These are phyloP conservation scores for Globisporangium cederbergense DNA, from an alignment of 352 stramenopile species.

Conservation along the genomic window DNA sequence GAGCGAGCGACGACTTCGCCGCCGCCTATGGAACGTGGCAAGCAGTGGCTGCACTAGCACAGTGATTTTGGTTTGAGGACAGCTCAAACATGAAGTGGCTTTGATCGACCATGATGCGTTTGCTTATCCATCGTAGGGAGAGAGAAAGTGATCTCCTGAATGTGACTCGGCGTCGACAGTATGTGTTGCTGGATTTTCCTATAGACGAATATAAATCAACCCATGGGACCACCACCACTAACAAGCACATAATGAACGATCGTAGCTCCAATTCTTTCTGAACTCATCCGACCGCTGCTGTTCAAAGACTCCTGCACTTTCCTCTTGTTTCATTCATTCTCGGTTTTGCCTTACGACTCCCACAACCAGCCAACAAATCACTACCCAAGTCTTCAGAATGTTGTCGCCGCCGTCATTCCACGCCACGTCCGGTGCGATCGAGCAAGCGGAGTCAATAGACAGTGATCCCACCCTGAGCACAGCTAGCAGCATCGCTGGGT, in stretches of 20 bases:
- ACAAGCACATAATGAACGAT: background rate
- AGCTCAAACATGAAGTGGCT: too few species aligned
- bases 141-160: too few species aligned
- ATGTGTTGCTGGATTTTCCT: background rate
- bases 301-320: too few species aligned
- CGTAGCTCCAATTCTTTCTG: background rate
- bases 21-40: too few species aligned
- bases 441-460: background rate
- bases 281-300: too few species aligned
- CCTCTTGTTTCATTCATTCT: background rate
- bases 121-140: too few species aligned
- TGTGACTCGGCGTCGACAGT: too few species aligned
- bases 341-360: background rate
- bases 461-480: background rate
- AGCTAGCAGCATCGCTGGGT: background rate
- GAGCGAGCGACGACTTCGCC: too few species aligned
- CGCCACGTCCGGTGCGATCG: background rate
- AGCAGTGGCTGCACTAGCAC: too few species aligned
- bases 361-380: background rate
- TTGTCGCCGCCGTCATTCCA: background rate
- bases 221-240: background rate
- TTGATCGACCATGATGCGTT: too few species aligned
- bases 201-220: background rate
- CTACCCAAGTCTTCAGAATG: background rate
- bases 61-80: too few species aligned